Percentiles rank a stretch among this genome's conserved stretches.
Evolutionary conservation across 345 rosid species (phyloP).

Genomic region (Durio zibethinus): DNA sequence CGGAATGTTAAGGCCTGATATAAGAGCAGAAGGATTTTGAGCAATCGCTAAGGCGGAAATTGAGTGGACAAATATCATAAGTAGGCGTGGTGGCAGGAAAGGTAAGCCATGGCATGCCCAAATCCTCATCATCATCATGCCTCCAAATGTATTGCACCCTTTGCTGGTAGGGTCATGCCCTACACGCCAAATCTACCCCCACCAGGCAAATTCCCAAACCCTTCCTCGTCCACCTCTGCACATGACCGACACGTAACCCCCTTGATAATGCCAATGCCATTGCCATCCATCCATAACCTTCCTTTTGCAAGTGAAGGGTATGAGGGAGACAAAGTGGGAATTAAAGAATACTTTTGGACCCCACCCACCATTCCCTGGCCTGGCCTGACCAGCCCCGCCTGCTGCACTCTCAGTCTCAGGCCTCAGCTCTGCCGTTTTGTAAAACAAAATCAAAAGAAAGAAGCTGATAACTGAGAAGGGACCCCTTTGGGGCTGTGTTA

Average conservation of each 20-base stretch:
- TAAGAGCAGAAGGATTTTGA: background rate
- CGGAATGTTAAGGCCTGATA: background rate
- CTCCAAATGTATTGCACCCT: background rate
- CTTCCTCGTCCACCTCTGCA: background rate
- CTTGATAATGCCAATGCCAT: background rate
- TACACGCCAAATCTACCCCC: conserved; percentile 17
- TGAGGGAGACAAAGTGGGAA: conserved; percentile 23
- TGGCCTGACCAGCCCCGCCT: background rate
- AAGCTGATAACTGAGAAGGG: background rate
- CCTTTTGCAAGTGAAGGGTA: conserved; percentile 17
- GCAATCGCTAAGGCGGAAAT: conserved; percentile 16
- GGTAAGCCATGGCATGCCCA: background rate
- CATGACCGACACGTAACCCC: conserved; percentile 24
- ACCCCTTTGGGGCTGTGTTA: background rate
- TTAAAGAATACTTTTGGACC: background rate
- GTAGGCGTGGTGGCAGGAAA: conserved; percentile 14
- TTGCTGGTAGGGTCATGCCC: conserved; percentile 21
- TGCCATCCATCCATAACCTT: background rate
- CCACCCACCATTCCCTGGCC: conserved; percentile 8
- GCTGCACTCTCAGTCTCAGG: background rate
- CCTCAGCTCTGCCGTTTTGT: background rate
- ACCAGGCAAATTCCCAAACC: too few species aligned
- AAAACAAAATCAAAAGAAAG: background rate
- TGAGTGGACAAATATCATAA: conserved; percentile 26
- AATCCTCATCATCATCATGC: background rate